phyloP scores from a whole-genome alignment of 768 basidiomycete genomes.

The Rhizopogon roseolus region DNA sequence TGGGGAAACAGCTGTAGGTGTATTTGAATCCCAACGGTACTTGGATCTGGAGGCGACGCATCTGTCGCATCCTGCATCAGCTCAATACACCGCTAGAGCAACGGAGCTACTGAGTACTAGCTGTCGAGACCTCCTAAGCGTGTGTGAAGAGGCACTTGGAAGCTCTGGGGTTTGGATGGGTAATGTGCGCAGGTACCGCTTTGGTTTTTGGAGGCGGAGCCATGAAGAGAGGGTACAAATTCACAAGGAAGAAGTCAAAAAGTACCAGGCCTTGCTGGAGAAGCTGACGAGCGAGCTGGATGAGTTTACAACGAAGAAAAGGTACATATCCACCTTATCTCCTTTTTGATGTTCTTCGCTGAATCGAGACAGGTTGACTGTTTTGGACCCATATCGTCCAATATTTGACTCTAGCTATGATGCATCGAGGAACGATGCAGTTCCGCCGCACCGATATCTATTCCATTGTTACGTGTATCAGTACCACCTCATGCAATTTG shows the following conservation, averaged over 20 bases:
- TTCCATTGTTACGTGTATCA: conserved; percentile 77
- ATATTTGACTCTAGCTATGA: conserved; percentile 39
- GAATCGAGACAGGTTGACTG: conserved; percentile 30
- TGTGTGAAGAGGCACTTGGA: conserved; percentile 35
- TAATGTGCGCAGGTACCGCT: conserved; percentile 28
- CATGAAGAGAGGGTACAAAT: conserved; percentile 23
- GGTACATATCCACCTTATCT: conserved; percentile 32
- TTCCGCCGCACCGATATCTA: conserved; percentile 62
- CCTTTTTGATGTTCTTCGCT: background rate
- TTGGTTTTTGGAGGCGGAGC: conserved; percentile 33
- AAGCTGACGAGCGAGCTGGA: conserved; percentile 35
- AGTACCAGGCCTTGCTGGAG: conserved; percentile 31
- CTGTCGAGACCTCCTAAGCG: conserved; percentile 48
- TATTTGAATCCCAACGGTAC: conserved; percentile 70
- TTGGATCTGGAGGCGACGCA: conserved; percentile 59
- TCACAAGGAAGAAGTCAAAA: conserved; percentile 31
- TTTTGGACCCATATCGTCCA: conserved; percentile 59
- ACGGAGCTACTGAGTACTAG: conserved; percentile 44
- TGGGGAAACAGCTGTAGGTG: conserved; percentile 56
- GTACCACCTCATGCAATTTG: conserved; percentile 40
- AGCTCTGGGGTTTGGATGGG: conserved; percentile 49
- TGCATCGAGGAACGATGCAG: conserved; percentile 26
- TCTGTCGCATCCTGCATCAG: conserved; percentile 44
- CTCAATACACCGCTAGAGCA: conserved; percentile 37
- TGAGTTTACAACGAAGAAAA: conserved; percentile 42